Evolutionary conservation across 2,329 filamentous ascomycete genomes (phyloP).

Genomic region (Exophiala aquamarina): DNA sequence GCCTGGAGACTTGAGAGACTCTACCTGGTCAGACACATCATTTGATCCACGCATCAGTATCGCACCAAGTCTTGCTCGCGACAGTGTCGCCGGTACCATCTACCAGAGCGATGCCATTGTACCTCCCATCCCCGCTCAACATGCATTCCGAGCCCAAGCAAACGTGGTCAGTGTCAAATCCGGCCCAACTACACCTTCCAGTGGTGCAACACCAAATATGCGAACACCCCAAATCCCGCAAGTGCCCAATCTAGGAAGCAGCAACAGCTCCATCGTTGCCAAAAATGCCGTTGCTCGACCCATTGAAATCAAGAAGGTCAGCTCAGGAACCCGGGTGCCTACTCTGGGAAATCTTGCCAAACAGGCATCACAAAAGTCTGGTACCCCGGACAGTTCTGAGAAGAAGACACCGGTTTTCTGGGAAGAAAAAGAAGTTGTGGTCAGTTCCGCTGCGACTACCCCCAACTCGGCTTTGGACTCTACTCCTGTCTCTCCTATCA

Average conservation of each 20-base stretch:
- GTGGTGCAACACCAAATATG: slow-evolving; percentile 60
- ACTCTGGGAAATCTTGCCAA: slow-evolving; percentile 33
- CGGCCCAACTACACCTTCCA: slow-evolving; percentile 53
- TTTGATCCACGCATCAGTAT: slow-evolving; percentile 50
- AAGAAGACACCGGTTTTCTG: slow-evolving; percentile 17
- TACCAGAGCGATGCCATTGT: slow-evolving; percentile 90
- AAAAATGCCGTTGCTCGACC: slow-evolving; percentile 44
- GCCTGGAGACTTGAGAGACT: slow-evolving; percentile 84
- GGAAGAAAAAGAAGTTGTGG: slow-evolving; percentile 27
- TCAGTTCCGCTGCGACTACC: slow-evolving; percentile 10
- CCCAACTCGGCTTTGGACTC: slow-evolving; percentile 12
- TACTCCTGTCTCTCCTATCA: slow-evolving; percentile 16
- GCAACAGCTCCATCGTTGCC: slow-evolving; percentile 44
- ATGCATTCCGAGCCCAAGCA: slow-evolving; percentile 82
- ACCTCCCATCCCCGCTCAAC: slow-evolving; percentile 75
- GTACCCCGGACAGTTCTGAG: slow-evolving; percentile 16
- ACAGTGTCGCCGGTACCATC: slow-evolving; percentile 85
- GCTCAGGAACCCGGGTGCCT: slow-evolving; percentile 32
- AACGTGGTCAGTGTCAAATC: slow-evolving; percentile 92
- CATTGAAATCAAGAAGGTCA: slow-evolving; percentile 43
- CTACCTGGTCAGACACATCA: slow-evolving; percentile 67
- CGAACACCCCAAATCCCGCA: slow-evolving; percentile 55
- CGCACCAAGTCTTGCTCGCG: slow-evolving; percentile 46
- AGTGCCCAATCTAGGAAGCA: slow-evolving; percentile 38
- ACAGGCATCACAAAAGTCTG: slow-evolving; percentile 25